These are phyloP conservation scores for Penicillium aurantiogriseum DNA, from an alignment of 2,329 filamentous ascomycete genomes.

Conservation along the genomic window DNA sequence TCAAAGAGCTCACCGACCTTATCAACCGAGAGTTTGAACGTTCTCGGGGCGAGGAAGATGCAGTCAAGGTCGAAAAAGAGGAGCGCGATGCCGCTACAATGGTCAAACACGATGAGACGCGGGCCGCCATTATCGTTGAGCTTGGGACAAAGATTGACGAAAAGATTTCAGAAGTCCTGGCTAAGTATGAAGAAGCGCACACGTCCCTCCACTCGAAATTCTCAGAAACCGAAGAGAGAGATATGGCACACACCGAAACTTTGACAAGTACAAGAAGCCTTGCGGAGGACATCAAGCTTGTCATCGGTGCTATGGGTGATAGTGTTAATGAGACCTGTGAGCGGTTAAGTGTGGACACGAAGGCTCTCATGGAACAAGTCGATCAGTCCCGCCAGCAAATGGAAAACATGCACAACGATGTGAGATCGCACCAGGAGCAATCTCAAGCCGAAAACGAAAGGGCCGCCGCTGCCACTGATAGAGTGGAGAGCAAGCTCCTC, in stretches of 20 bases:
- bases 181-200: slow-evolving; percentile 86
- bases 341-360: slow-evolving; percentile 82
- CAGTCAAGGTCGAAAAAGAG: slow-evolving; percentile 74
- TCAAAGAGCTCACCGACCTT: slow-evolving; percentile 70
- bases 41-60: slow-evolving; percentile 73
- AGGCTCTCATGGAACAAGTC: slow-evolving; percentile 78
- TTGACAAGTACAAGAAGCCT: slow-evolving; percentile 73
- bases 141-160: slow-evolving; percentile 65
- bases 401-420: slow-evolving; percentile 69
- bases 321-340: slow-evolving; percentile 79
- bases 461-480: slow-evolving; percentile 69
- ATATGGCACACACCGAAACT: slow-evolving; percentile 69
- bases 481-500: slow-evolving; percentile 72
- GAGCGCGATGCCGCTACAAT: slow-evolving; percentile 55
- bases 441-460: slow-evolving; percentile 79
- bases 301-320: slow-evolving; percentile 80
- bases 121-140: slow-evolving; percentile 54
- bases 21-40: slow-evolving; percentile 88
- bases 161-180: slow-evolving; percentile 75
- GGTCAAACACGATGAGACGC: slow-evolving; percentile 61
- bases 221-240: slow-evolving; percentile 70
- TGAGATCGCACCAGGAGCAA: slow-evolving; percentile 75
- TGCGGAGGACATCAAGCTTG: slow-evolving; percentile 80
- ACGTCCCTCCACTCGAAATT: slow-evolving; percentile 69
- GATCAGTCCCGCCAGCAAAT: slow-evolving; percentile 74